Evolutionary conservation across 306 rosid species (phyloP).

Genomic region (Comarum palustre): DNA sequence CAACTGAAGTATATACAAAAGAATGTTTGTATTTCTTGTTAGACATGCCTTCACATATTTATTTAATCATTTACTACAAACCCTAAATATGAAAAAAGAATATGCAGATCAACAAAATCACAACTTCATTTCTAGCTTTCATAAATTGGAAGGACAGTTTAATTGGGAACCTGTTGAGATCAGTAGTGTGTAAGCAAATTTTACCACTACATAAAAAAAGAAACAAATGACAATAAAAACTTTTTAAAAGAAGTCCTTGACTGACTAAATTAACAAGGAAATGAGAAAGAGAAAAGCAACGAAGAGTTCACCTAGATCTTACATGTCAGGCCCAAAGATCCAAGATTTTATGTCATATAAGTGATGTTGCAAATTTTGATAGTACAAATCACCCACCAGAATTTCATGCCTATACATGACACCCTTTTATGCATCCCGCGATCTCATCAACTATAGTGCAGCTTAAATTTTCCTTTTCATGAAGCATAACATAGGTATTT

Average conservation of each 20-base stretch:
- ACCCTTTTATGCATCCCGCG: neutral
- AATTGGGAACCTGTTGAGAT: neutral
- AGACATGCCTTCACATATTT: neutral
- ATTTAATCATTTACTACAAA: neutral
- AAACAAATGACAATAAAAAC: neutral
- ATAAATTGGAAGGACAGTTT: neutral
- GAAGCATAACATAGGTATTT: neutral
- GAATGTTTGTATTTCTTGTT: neutral
- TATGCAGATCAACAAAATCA: neutral
- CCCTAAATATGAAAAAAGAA: neutral
- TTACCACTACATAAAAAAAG: neutral
- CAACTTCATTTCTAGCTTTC: neutral
- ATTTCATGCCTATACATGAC: neutral
- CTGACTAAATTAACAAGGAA: neutral
- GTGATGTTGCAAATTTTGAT: neutral
- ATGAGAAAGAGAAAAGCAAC: neutral
- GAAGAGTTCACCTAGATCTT: neutral
- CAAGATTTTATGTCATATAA: neutral
- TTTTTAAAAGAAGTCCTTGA: neutral
- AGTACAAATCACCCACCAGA: neutral
- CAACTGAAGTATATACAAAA: neutral
- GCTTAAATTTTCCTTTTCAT: neutral
- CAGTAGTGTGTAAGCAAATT: neutral
- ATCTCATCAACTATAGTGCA: neutral
- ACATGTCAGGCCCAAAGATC: neutral